phyloP scores from a whole-genome alignment of 495 filamentous ascomycete species.

The Aspergillus sclerotiicarbonarius region DNA sequence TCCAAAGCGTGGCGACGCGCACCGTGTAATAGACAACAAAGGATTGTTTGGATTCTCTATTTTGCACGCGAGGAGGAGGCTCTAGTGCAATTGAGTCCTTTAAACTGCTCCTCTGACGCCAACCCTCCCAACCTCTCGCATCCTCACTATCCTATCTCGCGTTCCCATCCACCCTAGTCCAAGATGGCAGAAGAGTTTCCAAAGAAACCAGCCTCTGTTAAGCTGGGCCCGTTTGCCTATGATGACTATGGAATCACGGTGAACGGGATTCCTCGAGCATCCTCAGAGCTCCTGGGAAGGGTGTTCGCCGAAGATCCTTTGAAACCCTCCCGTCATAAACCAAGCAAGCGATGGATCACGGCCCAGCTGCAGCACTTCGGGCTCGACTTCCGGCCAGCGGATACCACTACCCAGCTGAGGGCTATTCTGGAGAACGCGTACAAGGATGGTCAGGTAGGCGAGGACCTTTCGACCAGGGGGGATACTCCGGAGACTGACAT shows the following conservation, averaged over 20 bases:
- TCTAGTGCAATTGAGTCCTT: too few relatives aligned
- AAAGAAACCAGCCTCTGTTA: background rate
- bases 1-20: too few relatives aligned
- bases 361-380: background rate
- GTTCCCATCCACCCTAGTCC: background rate
- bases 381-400: background rate
- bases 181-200: background rate
- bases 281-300: background rate
- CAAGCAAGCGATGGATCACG: background rate
- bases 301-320: background rate
- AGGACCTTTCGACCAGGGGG: background rate
- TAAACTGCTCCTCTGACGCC: too few relatives aligned
- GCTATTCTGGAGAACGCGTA: background rate
- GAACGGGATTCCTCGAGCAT: background rate
- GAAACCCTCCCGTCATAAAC: background rate
- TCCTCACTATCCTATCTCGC: background rate
- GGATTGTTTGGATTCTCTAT: too few relatives aligned
- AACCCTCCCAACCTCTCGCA: too few relatives aligned
- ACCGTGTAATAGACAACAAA: too few relatives aligned
- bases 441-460: background rate
- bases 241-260: background rate
- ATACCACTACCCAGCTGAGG: background rate
- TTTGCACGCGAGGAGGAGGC: too few relatives aligned
- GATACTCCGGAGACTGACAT: too few relatives aligned
- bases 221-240: background rate